Evolutionary conservation across 176 grass and related monocot genomes (phyloP), one percentile per base, ranked within the genome.

Genomic region (Microstegium vimineum): DNA sequence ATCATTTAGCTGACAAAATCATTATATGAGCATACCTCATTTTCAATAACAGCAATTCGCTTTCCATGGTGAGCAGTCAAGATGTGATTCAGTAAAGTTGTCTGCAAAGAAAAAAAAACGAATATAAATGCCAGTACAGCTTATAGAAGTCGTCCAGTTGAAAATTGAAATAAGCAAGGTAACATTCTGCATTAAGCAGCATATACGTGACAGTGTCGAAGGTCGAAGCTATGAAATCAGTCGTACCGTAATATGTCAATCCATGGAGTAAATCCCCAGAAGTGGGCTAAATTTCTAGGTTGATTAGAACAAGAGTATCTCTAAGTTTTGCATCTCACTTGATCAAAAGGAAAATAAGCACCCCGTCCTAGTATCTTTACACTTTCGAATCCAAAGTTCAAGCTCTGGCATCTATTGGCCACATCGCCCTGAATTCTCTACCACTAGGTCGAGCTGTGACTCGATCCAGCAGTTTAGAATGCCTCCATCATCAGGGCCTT

Each of bases 21-120:
- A 40, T 35, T 54, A 46, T 22, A 75, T 13, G 86, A 46, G 57
- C 52, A 82, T 94, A 99, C 93, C 93, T 99, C 93, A 85, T 99
- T 99, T 77, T 99, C 96, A 89, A 99, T 99, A 47, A 99, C 85
- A 49, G 96, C 96, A 17, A 99, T 95, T 68, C 76, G 81, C 56
- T 99, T 99, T 69, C 96, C 96, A 89, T 99, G 96, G 32, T 99
- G 69, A 69, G 93, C 87, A 73, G 89, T 99, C 77, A 99, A 74
- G 32, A 95, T 95, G 69, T 99, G 93, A 87, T 99, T 99, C 41
- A 99, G 84, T 84, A 99, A 94, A 85, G 96, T 95, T 60, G 96
- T 99, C 93, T 95, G 89, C 69, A 76, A 70, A 94, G 59, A 2
- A 49, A 81, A 43, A 59, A 59, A 25, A 59, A 59, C 56, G 10